Evolutionary conservation across 2,329 filamentous ascomycete genomes (phyloP), one percentile per base, ranked within the genome.

Genomic region (Pestalotiopsis sp.): DNA sequence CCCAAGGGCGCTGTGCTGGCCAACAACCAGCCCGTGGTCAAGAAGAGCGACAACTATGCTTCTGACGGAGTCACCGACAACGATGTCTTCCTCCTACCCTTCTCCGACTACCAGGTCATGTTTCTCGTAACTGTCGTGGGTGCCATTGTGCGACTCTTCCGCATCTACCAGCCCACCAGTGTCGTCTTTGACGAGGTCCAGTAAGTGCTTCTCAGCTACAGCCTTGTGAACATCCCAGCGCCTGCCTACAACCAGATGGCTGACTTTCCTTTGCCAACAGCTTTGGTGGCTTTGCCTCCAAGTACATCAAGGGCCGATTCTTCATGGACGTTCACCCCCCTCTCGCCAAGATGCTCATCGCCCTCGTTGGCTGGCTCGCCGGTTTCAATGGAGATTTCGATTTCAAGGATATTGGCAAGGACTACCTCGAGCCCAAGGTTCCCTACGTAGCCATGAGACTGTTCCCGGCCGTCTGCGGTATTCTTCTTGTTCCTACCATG

Each of bases 281-380:
- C 83, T 99, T 99, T 81, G 96, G 96, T 80, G 96, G 96, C 63
- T 99, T 99, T 80, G 96, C 96, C 73, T 94, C 93, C 75, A 99
- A 99, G 83, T 99, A 99, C 82, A 98, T 99, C 87, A 98, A 99
- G 86, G 96, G 96, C 78, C 92, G 88, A 80, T 99, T 99, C 88
- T 99, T 99, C 82, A 99, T 99, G 96, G 96, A 99, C 80, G 96
- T 99, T n/a, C 96, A 99, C 80, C 96, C 96, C 39, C 96, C 96
- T 60, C 87, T 99, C 70, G 96, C 96, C 73, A 99, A 99, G 86
- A 90, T 99, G 79, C 90, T 99, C 74, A 95, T 99, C 77, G 97
- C 96, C 66, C 89, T 99, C 70, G 94, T 95, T 72, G 96, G 95
- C 75, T 99, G 93, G 91, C 83, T 98, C 72, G 96, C 95, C 76